Base-by-base conservation (phyloP, 805 yeast species). In the Candida verbasci region DNA sequence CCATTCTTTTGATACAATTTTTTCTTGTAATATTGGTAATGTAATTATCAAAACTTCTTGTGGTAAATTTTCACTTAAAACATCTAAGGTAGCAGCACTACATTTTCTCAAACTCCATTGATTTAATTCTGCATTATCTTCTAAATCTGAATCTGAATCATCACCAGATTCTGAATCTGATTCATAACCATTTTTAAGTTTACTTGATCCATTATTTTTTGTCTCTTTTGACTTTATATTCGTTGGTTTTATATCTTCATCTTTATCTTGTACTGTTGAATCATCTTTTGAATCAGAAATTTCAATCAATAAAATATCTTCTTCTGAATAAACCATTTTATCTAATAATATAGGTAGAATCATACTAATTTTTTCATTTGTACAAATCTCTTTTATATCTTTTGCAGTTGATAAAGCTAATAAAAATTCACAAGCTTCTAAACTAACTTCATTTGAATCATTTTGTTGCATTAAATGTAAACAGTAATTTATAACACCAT, bases 21-120 rank as follows among this genome's bases (percentile, higher is more conserved):
- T 76, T 31, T 77, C 79, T 56, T 85, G 82, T 39, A 93, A 66
- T 10, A 80, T 63, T 2, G 98, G 97, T 44, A 91, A 70, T 1
- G 86, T 72, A 9, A 76, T 66, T 17, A 70, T 66, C 31, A 91
- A 65, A 3, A 86, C 89, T 39, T 76, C 78, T 9, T 68, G 70
- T 0, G 96, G 89, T 38, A 74, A 70, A 27, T 70, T 69, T 17
- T 79, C 67, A 1, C 97, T 83, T 38, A 93, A 62, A 1, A 82
- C 74, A 55, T 93, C 98, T 29, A 93, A 68, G 0, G 97, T 83
- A 3, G 97, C 93, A 3, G 97, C 97, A 4, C 95, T 73, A 58
- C 97, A 91, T 60, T 91, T 91, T 52, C 98, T 74, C 40, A 93
- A 62, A 50, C 81, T 87, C 98, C 98, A 93, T 48, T 80, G 86